Evolutionary conservation across 2,329 filamentous ascomycete species (phyloP).

Genomic region (Trichoderma gracile): DNA sequence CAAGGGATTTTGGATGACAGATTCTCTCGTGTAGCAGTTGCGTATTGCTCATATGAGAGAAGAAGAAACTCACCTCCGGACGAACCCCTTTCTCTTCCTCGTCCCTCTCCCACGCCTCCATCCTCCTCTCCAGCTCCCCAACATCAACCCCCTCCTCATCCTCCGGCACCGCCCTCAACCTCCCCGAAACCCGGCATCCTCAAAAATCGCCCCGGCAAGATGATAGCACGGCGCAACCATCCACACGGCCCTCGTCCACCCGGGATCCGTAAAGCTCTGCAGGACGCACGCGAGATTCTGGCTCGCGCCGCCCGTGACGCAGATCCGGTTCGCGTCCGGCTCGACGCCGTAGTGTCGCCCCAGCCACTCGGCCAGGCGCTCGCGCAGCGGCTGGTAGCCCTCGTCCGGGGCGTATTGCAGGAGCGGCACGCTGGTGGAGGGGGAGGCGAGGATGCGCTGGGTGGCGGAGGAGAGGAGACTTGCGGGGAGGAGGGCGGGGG

Average conservation of each 20-base stretch:
- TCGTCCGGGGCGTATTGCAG: conserved; percentile 78
- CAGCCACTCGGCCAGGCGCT: conserved; percentile 71
- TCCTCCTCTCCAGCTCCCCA: conserved; percentile 43
- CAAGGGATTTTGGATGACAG: no score
- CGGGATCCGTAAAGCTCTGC: conserved; percentile 77
- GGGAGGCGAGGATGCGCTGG: conserved; percentile 60
- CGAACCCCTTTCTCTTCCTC: conserved; percentile 29
- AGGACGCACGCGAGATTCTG: conserved; percentile 79
- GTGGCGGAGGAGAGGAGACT: conserved; percentile 62
- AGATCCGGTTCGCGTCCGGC: conserved; percentile 61
- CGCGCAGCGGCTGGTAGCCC: conserved; percentile 69
- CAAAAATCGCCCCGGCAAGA: conserved; percentile 81
- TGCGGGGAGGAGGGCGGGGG: conserved; percentile 63
- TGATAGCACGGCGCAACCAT: conserved; percentile 81
- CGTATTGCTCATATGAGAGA: neutral
- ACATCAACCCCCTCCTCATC: conserved; percentile 77
- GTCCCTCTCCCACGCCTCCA: conserved; percentile 36
- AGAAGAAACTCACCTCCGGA: neutral
- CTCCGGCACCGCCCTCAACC: conserved; percentile 70
- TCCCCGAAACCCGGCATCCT: conserved; percentile 72
- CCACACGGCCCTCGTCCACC: conserved; percentile 74
- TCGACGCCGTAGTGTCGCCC: conserved; percentile 56
- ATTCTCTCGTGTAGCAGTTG: neutral
- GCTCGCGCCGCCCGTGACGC: conserved; percentile 81
- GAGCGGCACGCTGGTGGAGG: conserved; percentile 59